Evolutionary conservation across 2,329 filamentous ascomycete species (phyloP), one percentile per base, ranked within the genome.

Genomic region (Colletotrichum plurivorum): DNA sequence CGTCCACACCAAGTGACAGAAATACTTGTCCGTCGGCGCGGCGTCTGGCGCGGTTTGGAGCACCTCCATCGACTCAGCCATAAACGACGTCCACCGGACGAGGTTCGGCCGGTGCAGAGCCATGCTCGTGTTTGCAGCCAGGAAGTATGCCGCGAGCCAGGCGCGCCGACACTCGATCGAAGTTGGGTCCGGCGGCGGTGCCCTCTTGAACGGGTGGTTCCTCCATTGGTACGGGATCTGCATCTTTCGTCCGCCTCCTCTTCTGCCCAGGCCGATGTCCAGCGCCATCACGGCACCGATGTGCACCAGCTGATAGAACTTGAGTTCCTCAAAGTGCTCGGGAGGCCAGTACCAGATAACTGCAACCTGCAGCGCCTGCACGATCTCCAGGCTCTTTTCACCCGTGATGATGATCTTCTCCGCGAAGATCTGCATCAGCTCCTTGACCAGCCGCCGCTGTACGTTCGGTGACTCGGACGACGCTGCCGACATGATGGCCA

Each of bases 321-420:
- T 96, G 75, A 95, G 89, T 80, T 96, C 92, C 75, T 97, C 93
- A 68, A 93, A 93, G 74, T 93, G 88, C 73, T 95, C 91, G 0
- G 94, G 94, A 16, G 94, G 93, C 78, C 90, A 90, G 78, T 97
- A 97, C 93, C 94, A 97, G 20, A 94, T 87, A n/a, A 91, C 89
- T 7, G 89, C 85, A 4, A 97, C 83, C 67, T 93, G 87, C 48
- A 97, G 82, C 2, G 93, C 89, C 80, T 97, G 94, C 9, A 97
- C 89, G 7, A 97, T 84, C 78, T 97, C 94, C 18, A 97, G 81
- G 43, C 89, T 93, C 83, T 97, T 97, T 74, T 94, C 90, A 13
- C 93, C 94, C 7, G 88, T 87, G 36, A 94, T 83, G 73, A 96
- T 87, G 48, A 95, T 87, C 72, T 89, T 90, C 52, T 96, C 91